These are phyloP conservation scores for Penicillium fimorum DNA, from an alignment of 495 filamentous ascomycete species.

Conservation along the genomic window DNA sequence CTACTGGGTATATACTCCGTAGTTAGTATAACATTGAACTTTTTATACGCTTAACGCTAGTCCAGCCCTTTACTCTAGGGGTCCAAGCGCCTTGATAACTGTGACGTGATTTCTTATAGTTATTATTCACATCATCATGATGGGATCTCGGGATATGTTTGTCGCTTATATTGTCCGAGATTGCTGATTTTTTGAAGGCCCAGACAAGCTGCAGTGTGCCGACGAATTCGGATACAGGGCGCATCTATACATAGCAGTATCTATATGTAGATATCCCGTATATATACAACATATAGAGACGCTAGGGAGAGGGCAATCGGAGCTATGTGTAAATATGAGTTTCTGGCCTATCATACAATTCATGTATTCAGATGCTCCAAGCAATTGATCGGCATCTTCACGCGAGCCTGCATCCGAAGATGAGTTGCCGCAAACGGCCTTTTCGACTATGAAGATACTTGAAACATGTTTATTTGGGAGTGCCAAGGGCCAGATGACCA, in stretches of 20 bases:
- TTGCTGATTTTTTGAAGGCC: neutral
- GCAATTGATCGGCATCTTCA: slow-evolving; percentile 5
- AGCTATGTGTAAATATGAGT: neutral
- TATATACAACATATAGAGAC: neutral
- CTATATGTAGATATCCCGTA: neutral
- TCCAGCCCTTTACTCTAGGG: neutral
- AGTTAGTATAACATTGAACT: neutral
- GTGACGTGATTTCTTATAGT: slow-evolving; percentile 8
- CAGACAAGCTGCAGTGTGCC: slow-evolving; percentile 1
- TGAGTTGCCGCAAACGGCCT: slow-evolving; percentile 12
- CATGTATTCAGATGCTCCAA: slow-evolving; percentile 12
- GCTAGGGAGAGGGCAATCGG: neutral
- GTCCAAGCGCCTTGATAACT: slow-evolving; percentile 9
- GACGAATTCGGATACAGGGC: neutral
- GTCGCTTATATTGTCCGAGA: slow-evolving; percentile 5
- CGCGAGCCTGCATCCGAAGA: slow-evolving; percentile 9
- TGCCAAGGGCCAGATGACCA: neutral
- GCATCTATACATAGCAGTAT: neutral
- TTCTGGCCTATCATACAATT: slow-evolving; percentile 1
- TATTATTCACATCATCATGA: slow-evolving; percentile 9
- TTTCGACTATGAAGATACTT: neutral
- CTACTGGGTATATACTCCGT: neutral
- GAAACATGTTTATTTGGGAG: neutral
- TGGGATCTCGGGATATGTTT: neutral
- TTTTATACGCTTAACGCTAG: neutral